Percentiles rank a stretch among this genome's conserved stretches.
phyloP scores from a whole-genome alignment of 108 stramenopile genomes.

The Skeletonema costatum region DNA sequence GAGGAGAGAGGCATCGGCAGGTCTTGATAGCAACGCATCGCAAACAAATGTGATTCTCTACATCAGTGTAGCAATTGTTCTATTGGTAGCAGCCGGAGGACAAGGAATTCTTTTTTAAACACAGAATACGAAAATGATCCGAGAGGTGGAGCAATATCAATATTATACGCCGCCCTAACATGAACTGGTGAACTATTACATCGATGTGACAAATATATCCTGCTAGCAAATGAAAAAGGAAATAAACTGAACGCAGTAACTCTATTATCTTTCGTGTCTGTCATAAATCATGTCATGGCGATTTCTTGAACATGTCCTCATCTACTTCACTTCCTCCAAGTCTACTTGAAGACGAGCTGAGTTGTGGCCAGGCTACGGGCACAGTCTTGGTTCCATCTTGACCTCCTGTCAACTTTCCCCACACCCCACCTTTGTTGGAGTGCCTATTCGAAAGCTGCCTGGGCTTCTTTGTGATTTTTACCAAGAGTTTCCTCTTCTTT shows the following conservation, averaged over 20 bases:
- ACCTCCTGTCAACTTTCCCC: background rate
- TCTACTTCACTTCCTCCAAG: background rate
- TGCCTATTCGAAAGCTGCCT: constrained; percentile 5
- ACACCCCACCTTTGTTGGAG: background rate
- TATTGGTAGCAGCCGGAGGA: constrained; percentile 70
- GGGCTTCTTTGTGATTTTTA: constrained; percentile 59
- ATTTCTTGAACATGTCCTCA: background rate
- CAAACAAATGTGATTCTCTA: constrained; percentile 82
- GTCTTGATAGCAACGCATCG: constrained; percentile 67
- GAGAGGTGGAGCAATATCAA: background rate
- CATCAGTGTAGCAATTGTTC: constrained; percentile 62
- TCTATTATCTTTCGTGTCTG: background rate
- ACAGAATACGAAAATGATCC: background rate
- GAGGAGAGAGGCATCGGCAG: constrained; percentile 71
- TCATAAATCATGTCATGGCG: background rate
- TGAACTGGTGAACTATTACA: background rate
- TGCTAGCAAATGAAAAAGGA: background rate
- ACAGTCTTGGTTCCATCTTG: background rate
- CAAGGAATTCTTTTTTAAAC: constrained; percentile 73
- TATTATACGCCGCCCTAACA: background rate
- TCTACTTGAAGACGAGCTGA: background rate
- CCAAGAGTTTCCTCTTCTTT: constrained; percentile 63
- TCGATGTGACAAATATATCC: background rate
- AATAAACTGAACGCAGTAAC: background rate
- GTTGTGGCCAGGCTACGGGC: background rate